A percentile compares a stretch with the other conserved stretches of the same genome.
Conservation (phyloP, 1,284 basidiomycete genomes). For the Prillingera fragicola region DNA sequence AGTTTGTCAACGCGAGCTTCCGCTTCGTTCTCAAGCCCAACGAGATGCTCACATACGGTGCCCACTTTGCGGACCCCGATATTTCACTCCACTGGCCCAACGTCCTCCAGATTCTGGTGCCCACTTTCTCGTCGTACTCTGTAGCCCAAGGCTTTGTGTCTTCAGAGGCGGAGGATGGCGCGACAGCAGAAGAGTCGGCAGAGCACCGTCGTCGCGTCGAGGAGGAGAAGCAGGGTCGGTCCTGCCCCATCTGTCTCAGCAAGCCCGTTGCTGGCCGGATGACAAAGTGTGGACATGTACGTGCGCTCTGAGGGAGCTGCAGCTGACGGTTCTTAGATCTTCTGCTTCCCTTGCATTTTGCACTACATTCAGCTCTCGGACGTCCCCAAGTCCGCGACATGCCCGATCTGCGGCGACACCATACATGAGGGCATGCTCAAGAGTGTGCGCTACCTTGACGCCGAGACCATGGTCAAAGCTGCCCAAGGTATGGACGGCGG, state of each 20-base stretch:
- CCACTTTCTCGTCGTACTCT: slow-evolving; percentile 55
- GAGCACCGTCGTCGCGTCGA: slow-evolving; percentile 34
- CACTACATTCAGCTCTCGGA: slow-evolving; percentile 84
- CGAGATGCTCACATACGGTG: slow-evolving; percentile 71
- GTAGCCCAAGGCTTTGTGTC: slow-evolving; percentile 46
- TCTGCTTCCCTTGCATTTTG: slow-evolving; percentile 83
- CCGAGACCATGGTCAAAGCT: slow-evolving; percentile 35
- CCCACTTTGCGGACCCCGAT: slow-evolving; percentile 90
- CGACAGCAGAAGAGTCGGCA: slow-evolving; percentile 34
- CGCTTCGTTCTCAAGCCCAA: slow-evolving; percentile 87
- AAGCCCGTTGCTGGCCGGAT: slow-evolving; percentile 86
- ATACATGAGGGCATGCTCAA: slow-evolving; percentile 88
- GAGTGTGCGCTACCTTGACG: slow-evolving; percentile 61
- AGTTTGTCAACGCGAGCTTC: slow-evolving; percentile 89
- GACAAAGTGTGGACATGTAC: slow-evolving; percentile 94
- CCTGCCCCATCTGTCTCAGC: slow-evolving; percentile 87
- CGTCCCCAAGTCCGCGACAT: slow-evolving; percentile 74
- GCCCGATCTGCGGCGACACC: slow-evolving; percentile 94
- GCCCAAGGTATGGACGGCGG: slow-evolving; percentile 24
- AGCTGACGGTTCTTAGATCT: slow-evolving; percentile 56
- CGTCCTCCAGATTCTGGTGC: slow-evolving; percentile 89
- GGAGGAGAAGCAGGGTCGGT: slow-evolving; percentile 51
- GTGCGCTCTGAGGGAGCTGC: slow-evolving; percentile 45
- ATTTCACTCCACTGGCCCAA: slow-evolving; percentile 96
- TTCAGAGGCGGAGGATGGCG: slow-evolving; percentile 25